Conservation (phyloP, 805 yeast genomes). For the Candida ascalaphidarum region DNA sequence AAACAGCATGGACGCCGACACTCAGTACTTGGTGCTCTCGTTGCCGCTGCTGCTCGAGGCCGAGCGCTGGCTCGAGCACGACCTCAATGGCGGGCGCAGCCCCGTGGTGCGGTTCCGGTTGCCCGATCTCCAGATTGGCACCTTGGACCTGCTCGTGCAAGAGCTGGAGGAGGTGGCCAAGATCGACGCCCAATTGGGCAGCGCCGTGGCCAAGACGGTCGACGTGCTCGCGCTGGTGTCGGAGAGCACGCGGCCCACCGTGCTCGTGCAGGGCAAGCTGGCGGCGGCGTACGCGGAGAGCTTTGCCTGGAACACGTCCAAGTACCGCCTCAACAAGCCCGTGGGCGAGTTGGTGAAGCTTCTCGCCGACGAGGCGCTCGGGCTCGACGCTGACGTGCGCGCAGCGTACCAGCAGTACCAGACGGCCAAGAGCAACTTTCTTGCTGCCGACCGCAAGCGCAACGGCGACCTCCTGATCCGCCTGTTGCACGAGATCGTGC, state of each 20-base stretch:
- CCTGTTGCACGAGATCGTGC: slow-evolving; percentile 83
- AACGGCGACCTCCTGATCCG: slow-evolving; percentile 90
- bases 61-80: slow-evolving; percentile 46
- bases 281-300: slow-evolving; percentile 61
- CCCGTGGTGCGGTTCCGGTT: slow-evolving; percentile 50
- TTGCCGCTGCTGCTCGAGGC: slow-evolving; percentile 46
- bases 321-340: slow-evolving; percentile 79
- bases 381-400: slow-evolving; percentile 80
- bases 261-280: slow-evolving; percentile 33
- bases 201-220: slow-evolving; percentile 62
- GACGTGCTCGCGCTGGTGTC: slow-evolving; percentile 53
- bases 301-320: slow-evolving; percentile 83
- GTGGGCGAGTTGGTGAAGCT: slow-evolving; percentile 64
- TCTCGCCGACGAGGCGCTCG: slow-evolving; percentile 69
- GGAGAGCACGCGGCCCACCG: slow-evolving; percentile 12
- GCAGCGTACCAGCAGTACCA: slow-evolving; percentile 67
- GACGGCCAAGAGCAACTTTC: slow-evolving; percentile 72
- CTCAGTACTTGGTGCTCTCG: slow-evolving; percentile 46
- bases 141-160: slow-evolving; percentile 83
- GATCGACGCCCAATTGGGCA: slow-evolving; percentile 68
- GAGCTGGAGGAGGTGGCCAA: slow-evolving; percentile 86
- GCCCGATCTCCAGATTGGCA: slow-evolving; percentile 89
- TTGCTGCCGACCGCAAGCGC: slow-evolving; percentile 86
- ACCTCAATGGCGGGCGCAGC: slow-evolving; percentile 48
- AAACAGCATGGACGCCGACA: slow-evolving; percentile 25